Conservation (phyloP, 2,329 filamentous ascomycete genomes). For the Colletotrichum filicis region DNA sequence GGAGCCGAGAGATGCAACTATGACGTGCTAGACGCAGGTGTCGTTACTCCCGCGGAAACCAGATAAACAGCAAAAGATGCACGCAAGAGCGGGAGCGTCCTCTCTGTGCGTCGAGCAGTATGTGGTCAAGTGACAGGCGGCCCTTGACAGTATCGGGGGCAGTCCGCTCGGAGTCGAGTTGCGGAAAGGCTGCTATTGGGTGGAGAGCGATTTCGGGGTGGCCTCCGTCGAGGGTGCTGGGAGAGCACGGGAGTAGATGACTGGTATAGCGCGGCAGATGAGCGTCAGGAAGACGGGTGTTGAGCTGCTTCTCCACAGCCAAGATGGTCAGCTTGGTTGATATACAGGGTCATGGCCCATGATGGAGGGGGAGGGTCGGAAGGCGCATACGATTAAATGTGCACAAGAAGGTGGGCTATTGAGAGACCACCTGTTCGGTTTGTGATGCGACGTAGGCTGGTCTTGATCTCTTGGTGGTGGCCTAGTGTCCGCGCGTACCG, state of each 20-base stretch:
- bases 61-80: background rate
- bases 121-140: slow-evolving; percentile 26
- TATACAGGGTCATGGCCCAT: slow-evolving; percentile 11
- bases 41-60: background rate
- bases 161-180: slow-evolving; percentile 14
- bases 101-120: background rate
- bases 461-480: background rate
- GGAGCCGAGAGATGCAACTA: background rate
- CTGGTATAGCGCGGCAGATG: slow-evolving; percentile 28
- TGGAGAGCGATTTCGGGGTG: background rate
- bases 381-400: slow-evolving; percentile 4
- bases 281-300: background rate
- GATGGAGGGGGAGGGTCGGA: background rate
- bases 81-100: background rate
- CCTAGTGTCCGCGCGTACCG: slow-evolving; percentile 35
- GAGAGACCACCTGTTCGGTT: slow-evolving; percentile 28
- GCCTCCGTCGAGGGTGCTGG: slow-evolving; percentile 14
- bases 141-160: background rate
- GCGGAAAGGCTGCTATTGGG: slow-evolving; percentile 9
- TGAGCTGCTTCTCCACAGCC: slow-evolving; percentile 6
- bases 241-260: slow-evolving; percentile 6
- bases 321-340: slow-evolving; percentile 21
- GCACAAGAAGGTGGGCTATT: slow-evolving; percentile 2
- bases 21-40: slow-evolving; percentile 11
- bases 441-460: slow-evolving; percentile 9